phyloP scores from a whole-genome alignment of 768 basidiomycete genomes.

The Tubosaeta brunneosetosa region DNA sequence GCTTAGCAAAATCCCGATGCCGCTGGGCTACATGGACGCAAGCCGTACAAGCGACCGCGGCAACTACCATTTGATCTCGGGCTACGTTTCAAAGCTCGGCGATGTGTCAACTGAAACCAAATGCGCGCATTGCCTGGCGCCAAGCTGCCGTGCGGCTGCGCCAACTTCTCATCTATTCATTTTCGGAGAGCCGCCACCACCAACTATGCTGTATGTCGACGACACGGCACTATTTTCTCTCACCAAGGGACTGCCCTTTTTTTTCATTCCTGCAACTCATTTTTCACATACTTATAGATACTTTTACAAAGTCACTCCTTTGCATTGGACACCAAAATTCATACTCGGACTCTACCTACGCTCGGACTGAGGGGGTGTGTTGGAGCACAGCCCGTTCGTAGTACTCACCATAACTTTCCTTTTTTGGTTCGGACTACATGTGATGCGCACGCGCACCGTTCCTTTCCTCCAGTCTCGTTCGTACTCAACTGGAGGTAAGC shows the following conservation, averaged over 20 bases:
- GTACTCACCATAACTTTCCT: too few species aligned
- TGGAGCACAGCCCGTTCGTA: background rate
- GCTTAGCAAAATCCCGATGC: too few species aligned
- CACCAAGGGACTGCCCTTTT: constrained; percentile 30
- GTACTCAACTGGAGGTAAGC: too few species aligned
- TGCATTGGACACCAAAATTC: background rate
- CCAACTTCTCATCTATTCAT: background rate
- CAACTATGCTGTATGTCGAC: constrained; percentile 13
- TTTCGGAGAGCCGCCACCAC: background rate
- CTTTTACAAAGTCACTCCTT: constrained; percentile 38
- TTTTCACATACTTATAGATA: constrained; percentile 33
- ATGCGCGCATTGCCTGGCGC: constrained; percentile 22
- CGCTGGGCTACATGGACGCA: background rate
- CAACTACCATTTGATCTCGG: background rate
- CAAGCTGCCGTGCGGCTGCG: constrained; percentile 19
- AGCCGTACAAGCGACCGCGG: background rate
- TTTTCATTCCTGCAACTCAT: constrained; percentile 35
- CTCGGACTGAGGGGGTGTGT: background rate
- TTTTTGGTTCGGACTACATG: too few species aligned
- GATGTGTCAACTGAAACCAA: constrained; percentile 33
- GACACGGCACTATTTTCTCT: constrained; percentile 37
- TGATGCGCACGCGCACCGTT: too few species aligned
- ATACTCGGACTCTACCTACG: background rate
- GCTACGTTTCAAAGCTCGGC: background rate
- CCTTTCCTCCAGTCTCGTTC: too few species aligned